Evolutionary conservation across 2,329 filamentous ascomycete species (phyloP).

Genomic region (Atkinsonella texensis): DNA sequence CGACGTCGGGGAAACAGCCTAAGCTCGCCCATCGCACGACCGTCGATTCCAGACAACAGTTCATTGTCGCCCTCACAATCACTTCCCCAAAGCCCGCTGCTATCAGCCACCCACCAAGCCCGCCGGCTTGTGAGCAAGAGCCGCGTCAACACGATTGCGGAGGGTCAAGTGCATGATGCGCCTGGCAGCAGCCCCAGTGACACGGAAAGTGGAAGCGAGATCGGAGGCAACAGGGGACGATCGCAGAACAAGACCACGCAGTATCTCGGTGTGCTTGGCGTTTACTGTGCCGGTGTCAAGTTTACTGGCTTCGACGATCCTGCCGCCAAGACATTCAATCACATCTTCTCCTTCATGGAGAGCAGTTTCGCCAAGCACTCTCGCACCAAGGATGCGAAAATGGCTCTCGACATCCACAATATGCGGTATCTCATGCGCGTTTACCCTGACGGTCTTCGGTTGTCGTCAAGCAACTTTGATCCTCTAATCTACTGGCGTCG

Average conservation of each 20-base stretch:
- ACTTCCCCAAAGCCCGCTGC: conserved; percentile 41
- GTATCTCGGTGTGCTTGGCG: conserved; percentile 71
- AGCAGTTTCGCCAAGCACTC: conserved; percentile 73
- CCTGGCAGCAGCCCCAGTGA: conserved; percentile 61
- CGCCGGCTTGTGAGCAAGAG: conserved; percentile 36
- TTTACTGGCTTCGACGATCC: conserved; percentile 68
- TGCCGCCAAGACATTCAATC: conserved; percentile 79
- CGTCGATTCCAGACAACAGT: conserved; percentile 46
- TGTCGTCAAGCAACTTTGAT: conserved; percentile 89
- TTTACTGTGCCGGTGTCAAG: conserved; percentile 64
- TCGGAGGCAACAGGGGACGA: conserved; percentile 37
- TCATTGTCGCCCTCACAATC: conserved; percentile 35
- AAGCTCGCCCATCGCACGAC: conserved; percentile 51
- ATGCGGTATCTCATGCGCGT: conserved; percentile 85
- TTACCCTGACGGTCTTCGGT: conserved; percentile 72
- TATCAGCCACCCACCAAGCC: conserved; percentile 38
- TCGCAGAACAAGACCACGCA: conserved; percentile 77
- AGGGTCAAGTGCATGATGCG: conserved; percentile 42
- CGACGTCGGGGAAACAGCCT: conserved; percentile 56
- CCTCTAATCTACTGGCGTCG: conserved; percentile 88
- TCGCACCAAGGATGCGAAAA: conserved; percentile 63
- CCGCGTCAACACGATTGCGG: conserved; percentile 45
- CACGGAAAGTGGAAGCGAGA: conserved; percentile 58
- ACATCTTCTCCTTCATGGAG: conserved; percentile 93
- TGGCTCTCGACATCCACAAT: conserved; percentile 77